Percentiles rank a stretch among this genome's conserved stretches.
phyloP scores from a whole-genome alignment of 164 flowering plant species.

The Piper betle region DNA sequence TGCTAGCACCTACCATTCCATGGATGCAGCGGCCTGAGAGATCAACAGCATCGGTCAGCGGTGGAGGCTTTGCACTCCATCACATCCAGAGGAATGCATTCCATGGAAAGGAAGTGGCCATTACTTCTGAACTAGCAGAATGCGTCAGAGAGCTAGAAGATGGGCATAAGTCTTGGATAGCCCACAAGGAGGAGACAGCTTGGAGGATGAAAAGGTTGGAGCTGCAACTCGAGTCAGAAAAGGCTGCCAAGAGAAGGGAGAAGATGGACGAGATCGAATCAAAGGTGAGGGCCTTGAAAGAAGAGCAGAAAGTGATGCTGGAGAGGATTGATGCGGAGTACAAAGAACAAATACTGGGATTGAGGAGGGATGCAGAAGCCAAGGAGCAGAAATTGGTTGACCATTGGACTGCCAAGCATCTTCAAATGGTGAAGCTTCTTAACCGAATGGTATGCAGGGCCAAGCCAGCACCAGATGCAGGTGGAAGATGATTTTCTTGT shows the following conservation, averaged over 20 bases:
- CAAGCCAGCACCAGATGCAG: slow-evolving; percentile 12
- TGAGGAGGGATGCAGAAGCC: slow-evolving; percentile 73
- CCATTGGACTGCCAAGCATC: slow-evolving; percentile 63
- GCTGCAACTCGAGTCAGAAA: slow-evolving; percentile 85
- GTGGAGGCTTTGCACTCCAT: slow-evolving; percentile 13
- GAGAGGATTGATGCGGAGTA: slow-evolving; percentile 74
- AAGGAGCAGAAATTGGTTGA: slow-evolving; percentile 80
- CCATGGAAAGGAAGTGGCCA: slow-evolving; percentile 19
- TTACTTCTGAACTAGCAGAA: slow-evolving; percentile 47
- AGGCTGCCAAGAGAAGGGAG: slow-evolving; percentile 52
- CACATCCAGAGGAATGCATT: slow-evolving; percentile 22
- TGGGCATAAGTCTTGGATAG: slow-evolving; percentile 64
- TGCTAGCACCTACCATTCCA: slow-evolving; percentile 29
- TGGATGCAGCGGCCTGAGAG: slow-evolving; percentile 47
- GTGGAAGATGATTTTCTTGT: slow-evolving; percentile 3
- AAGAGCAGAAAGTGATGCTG: slow-evolving; percentile 46
- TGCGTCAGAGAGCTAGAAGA: slow-evolving; percentile 83
- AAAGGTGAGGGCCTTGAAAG: slow-evolving; percentile 58
- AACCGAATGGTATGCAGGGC: slow-evolving; percentile 55
- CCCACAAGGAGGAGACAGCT: slow-evolving; percentile 83
- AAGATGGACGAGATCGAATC: slow-evolving; percentile 79
- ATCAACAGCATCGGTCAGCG: slow-evolving; percentile 10
- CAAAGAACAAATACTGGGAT: slow-evolving; percentile 55
- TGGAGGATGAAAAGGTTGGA: slow-evolving; percentile 87
- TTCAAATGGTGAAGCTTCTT: slow-evolving; percentile 46